phyloP scores from a whole-genome alignment of 345 rosid species.

The Viola odorata region DNA sequence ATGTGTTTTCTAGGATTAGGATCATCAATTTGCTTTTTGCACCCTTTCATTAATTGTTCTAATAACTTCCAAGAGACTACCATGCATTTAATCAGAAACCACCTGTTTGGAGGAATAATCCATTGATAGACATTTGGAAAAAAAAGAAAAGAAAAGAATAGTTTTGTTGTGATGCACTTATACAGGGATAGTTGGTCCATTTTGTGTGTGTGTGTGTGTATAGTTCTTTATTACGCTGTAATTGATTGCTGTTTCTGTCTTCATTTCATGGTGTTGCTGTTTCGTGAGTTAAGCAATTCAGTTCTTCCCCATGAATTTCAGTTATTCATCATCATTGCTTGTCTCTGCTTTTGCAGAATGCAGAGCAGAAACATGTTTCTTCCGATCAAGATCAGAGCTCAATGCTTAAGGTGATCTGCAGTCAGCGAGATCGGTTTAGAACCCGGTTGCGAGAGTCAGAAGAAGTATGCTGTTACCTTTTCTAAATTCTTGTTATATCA shows the following conservation, averaged over 20 bases:
- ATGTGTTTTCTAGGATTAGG: no score
- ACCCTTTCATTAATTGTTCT: no score
- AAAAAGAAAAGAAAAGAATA: no score
- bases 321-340: not conserved
- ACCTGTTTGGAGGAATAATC: no score
- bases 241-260: not conserved
- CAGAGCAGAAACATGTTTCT: constrained; percentile 63
- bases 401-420: constrained; percentile 97
- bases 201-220: not conserved
- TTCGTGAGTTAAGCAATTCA: not conserved
- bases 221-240: not conserved
- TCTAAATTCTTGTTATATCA: not conserved
- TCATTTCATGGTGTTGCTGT: no score
- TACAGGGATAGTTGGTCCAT: no score
- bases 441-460: constrained; percentile 80
- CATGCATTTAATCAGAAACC: no score
- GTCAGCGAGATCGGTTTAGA: constrained; percentile 90
- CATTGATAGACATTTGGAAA: no score
- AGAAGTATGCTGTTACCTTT: constrained; percentile 46
- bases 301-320: constrained; percentile 6
- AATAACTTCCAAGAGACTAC: not conserved
- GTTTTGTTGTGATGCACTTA: no score
- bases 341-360: constrained; percentile 37
- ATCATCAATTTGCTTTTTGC: no score
- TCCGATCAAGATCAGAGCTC: constrained; percentile 92